Base-by-base conservation (phyloP, 192 early-diverging fungal genomes). In the Backusella macrospora region DNA sequence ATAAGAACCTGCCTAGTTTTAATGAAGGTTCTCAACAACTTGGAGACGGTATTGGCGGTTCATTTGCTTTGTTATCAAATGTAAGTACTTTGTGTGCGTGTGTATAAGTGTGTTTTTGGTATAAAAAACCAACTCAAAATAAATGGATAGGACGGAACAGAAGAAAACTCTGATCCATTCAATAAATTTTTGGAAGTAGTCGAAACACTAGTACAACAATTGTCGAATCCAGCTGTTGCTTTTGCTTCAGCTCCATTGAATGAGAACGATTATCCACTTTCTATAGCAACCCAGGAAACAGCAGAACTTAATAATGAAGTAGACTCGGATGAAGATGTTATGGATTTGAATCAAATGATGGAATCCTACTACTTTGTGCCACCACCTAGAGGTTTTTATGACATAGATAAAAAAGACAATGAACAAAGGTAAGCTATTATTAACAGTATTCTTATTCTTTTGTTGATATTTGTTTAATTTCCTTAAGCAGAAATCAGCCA, bases 101-200 rank as follows among this genome's bases (percentile, higher is more conserved):
- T 55, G 26, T 18, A 12, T 59, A 23, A 13, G 34, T 40, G 26
- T 5, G 21, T 21, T 6, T 8, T 38, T 64, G 26, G 38, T 38
- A 18, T 65, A 34, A 8, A 15, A 9, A 7, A 71, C 42, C 12
- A 8, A 59, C 21, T 21, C 47, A 23, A 23, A 21, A 18, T 8
- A 26, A 59, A 26, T 18, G 4, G 38, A 45, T 18, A 67, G 21
- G 62, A 87, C 43, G 88, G 90, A 13, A 87, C 68, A 40, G 49
- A 70, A 12, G 89, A 91, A 26, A 87, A 89, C 38, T 81, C 89
- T n/a, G 93, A 93, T 82, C 93, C 93, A 16, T 95, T 95, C 76
- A 90, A 93, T 74, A 92, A 90, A 68, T 95, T 95, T 65, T 91
- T 90, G 87, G 86, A 92, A 43, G 89, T 83, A 8, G 90, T 95